Base-by-base conservation (phyloP, 805 yeast species). In the Saccharomycopsis sp. region DNA sequence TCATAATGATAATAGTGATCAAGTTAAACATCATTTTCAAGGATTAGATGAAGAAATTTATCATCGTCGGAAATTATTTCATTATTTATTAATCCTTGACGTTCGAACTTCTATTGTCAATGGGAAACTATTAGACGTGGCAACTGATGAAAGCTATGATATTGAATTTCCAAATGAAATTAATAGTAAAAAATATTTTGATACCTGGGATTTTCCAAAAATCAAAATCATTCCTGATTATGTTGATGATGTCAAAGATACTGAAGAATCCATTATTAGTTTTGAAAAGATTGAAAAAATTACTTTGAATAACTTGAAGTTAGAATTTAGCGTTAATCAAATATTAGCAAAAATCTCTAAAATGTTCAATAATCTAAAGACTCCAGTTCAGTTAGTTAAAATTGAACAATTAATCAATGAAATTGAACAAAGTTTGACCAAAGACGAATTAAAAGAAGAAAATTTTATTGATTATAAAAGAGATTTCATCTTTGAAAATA, bases 111-210 rank as follows among this genome's bases (percentile, higher is more conserved):
- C 41, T 3, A 37, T 40, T 14, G 30, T 10, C 15, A n/a, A 36
- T 20, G 47, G 47, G 3, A 25, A 39, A 13, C 15, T 36, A 6
- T 12, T 40, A 21, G 18, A 21, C 30, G 17, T 43, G 18, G 15
- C 21, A 9, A 28, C 28, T 20, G 47, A 39, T 6, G 43, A 41
- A 18, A 33, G 32, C 21, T 43, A 43, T 18, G 44, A 43, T 19
- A 40, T 41, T 19, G 21, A 32, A 30, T 36, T 43, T 21, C 47
- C 47, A 2, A 19, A 26, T n/a, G 14, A n/a, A 14, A 8, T 10
- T 23, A 6, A 23, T 6, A 8, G 10, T 23, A n/a, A n/a, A n/a
- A n/a, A n/a, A n/a, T n/a, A n/a, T n/a, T n/a, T n/a, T n/a, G 27
- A 25, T 25, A 25, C 27, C 27, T 9, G 27, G 8, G 27, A 12